Evolutionary conservation across 768 basidiomycete species (phyloP), one percentile per base, ranked within the genome.

Genomic region (Zangia roseola): DNA sequence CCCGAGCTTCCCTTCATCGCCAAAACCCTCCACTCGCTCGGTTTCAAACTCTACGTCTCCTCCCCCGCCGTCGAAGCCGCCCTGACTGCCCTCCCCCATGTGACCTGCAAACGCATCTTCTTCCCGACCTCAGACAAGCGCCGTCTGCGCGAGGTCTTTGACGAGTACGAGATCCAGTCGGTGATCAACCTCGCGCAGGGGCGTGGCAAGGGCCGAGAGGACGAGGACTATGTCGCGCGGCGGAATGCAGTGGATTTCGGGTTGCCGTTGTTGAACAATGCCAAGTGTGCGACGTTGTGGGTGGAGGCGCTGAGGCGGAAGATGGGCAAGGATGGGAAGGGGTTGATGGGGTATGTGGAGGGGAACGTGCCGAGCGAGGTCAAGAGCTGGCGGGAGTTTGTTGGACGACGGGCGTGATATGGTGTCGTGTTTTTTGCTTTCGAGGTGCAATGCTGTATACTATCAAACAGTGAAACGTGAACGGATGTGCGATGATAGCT

Each of bases 61-160:
- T 91, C 88, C 4, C 74, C 79, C 3, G 73, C 72, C 28, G 84
- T 97, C 24, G 93, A 94, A 64, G 78, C 86, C 39, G 86, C 82
- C 74, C 70, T 97, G 70, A 92, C 91, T 63, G 69, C 71, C 51
- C 75, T 93, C 43, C 83, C 86, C 8, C 85, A 93, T 62, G 80
- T 97, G 20, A 69, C 73, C 13, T 89, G 83, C 46, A 88, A 92
- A 74, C 86, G 87, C 50, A 97, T 99, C 61, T 83, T 93, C 73
- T 95, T 99, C 86, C 97, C 97, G 6, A 88, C 88, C 43, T 85
- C 90, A 54, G 97, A 99, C 72, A 98, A 99, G 78, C 80, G 97
- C 40, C 92, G 91, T n/a, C 76, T 98, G 16, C 86, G 91, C 31
- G 87, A 93, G 65, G 95, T 95, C 13, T 94, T 91, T 54, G 90